Evolutionary conservation across 371 early-diverging fungal species (phyloP).

Genomic region (Haplosporangium sp.): DNA sequence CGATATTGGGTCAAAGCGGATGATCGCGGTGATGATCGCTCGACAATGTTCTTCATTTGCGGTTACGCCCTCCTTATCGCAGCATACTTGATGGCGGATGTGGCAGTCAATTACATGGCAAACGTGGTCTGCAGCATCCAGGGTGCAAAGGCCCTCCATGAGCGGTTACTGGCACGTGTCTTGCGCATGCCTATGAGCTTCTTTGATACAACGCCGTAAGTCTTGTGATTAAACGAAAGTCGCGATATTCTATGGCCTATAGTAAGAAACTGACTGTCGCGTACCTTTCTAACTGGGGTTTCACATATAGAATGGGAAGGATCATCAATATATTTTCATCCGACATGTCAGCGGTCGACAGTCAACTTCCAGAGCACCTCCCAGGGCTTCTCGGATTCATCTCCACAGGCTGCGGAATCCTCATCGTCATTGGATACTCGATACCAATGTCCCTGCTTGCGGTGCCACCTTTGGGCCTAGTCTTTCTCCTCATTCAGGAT

Average conservation of each 20-base stretch:
- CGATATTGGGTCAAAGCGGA: slow-evolving; percentile 72
- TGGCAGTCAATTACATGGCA: slow-evolving; percentile 57
- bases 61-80: slow-evolving; percentile 54
- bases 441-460: slow-evolving; percentile 39
- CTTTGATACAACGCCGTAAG: slow-evolving; percentile 87
- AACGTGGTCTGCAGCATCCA: slow-evolving; percentile 49
- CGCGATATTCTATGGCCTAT: slow-evolving; percentile 28
- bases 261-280: too few relatives aligned
- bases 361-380: slow-evolving; percentile 56
- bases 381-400: slow-evolving; percentile 61
- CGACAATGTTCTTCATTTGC: slow-evolving; percentile 45
- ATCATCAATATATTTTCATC: slow-evolving; percentile 79
- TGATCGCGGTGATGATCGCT: slow-evolving; percentile 35
- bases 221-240: slow-evolving; percentile 43
- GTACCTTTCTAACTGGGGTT: too few relatives aligned
- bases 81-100: slow-evolving; percentile 55
- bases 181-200: slow-evolving; percentile 79
- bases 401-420: slow-evolving; percentile 14
- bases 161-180: slow-evolving; percentile 76
- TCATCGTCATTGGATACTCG: slow-evolving; percentile 39
- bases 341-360: slow-evolving; percentile 76
- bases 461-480: slow-evolving; percentile 27
- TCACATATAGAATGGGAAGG: slow-evolving; percentile 65
- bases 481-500: slow-evolving; percentile 56
- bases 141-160: slow-evolving; percentile 64